Evolutionary conservation across 495 filamentous ascomycete genomes (phyloP), one percentile per base, ranked within the genome.

Genomic region (Annulohypoxylon moriforme): DNA sequence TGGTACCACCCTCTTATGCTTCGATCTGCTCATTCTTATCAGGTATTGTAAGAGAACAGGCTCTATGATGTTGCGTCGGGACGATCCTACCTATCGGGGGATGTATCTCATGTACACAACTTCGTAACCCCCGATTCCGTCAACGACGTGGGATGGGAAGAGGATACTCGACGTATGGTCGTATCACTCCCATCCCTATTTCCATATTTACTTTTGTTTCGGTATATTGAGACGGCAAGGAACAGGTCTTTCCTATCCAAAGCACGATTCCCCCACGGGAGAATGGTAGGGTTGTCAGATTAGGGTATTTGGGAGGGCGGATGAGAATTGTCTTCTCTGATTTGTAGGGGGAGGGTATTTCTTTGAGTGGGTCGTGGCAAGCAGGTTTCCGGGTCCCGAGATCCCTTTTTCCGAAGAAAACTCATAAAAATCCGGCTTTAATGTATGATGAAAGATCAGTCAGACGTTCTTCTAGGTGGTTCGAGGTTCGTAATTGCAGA

Each of bases 231-330:
- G 60, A 58, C 36, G 70, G 65, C 59, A 58, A 66, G 66, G 60
- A 46, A 33, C 52, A 38, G 71, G 16, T 61, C 40, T 67, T 64
- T 34, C 16, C 56, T 69, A 67, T 61, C 60, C 65, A 73, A 49
- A 73, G 60, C 66, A 66, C 53, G 55, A 69, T 69, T 73, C 71
- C 71, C 71, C 71, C 71, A 63, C 71, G 71, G 71, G 71, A 73
- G 70, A 67, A 66, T 67, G 66, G 56, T 57, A 60, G 71, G 71
- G 27, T 69, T 65, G 52, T 61, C 46, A 66, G 49, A 60, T 42
- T 66, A 65, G 42, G 59, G 52, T 27, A 36, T 44, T 58, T 6
- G 44, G 60, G 40, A 61, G 50, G 61, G 34, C 18, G 38, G 38
- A 59, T n/a, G 60, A 56, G 49, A 61, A 9, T 55, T 66, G 33